Base-by-base conservation (phyloP, 1,139 yeast genomes). In the Blastobotrys elegans region DNA sequence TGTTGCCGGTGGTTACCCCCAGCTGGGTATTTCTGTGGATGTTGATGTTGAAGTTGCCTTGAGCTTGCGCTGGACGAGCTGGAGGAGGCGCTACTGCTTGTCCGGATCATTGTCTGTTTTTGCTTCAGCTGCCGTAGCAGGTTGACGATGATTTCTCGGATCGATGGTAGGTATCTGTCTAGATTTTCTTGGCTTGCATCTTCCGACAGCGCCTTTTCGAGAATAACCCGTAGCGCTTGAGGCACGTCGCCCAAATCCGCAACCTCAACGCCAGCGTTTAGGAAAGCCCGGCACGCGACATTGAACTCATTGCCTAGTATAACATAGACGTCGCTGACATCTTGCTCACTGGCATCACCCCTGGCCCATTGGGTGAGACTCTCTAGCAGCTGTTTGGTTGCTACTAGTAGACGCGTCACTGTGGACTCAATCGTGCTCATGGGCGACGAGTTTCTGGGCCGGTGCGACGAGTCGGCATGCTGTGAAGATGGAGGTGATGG, bases 261-360 rank as follows among this genome's bases (percentile, higher is more conserved):
- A 13, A 81, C 82, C 52, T 82, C 85, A 2, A 86, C 77, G 0
- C 89, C 89, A 1, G 84, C 80, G 40, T 72, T 72, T 13, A 77
- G 68, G 61, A 86, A 85, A 2, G 88, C 84, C 53, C 88, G 76
- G 17, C 92, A 81, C 0, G 95, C 89, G 2, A 87, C 79, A 57
- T 94, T 82, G 70, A 89, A 94, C 66, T 92, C 97, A 63, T 92
- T 92, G 0, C 98, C 98, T 33, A 94, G 74, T 55, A 81, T 84
- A 13, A 94, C 98, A 63, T 89, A 94, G 4, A 92, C 86, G 62
- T 89, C 90, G 2, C 96, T 87, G 2, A 94, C 97, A 55, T 79
- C 88, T 50, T 80, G 80, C 48, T 90, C 97, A 33, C 83, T 77
- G 2, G 88, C 90, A 31, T 77, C 77, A 26, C 78, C 80, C 51